phyloP scores from a whole-genome alignment of 1,139 yeast genomes.

The Debaryomyces sp. region DNA sequence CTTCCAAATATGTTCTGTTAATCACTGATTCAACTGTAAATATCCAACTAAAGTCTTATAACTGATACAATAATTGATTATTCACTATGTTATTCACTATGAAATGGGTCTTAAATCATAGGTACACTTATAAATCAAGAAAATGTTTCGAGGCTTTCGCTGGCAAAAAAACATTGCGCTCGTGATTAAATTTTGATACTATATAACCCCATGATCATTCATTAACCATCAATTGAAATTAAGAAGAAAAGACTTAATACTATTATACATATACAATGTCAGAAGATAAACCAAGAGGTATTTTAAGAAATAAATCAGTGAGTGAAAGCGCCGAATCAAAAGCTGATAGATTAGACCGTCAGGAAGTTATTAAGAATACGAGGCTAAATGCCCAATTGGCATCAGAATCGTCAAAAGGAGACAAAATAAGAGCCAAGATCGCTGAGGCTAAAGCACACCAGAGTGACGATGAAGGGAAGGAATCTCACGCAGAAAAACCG shows the following conservation, averaged over 20 bases:
- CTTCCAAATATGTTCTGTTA: background rate
- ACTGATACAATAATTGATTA: background rate
- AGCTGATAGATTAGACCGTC: conserved; percentile 38
- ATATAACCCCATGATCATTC: conserved; percentile 3
- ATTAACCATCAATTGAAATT: background rate
- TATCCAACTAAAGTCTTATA: background rate
- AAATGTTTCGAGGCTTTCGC: conserved; percentile 5
- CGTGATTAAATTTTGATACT: background rate
- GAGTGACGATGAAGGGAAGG: conserved; percentile 12
- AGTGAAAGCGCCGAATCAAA: conserved; percentile 11
- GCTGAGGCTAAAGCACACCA: conserved; percentile 28
- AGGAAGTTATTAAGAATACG: conserved; percentile 49
- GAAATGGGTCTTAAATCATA: background rate
- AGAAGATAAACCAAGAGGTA: conserved; percentile 41
- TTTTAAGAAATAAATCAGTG: conserved; percentile 40
- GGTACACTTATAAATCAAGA: background rate
- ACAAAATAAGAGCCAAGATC: conserved; percentile 41
- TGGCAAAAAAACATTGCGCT: conserved; percentile 4
- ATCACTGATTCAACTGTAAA: background rate
- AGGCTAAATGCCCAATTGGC: conserved; percentile 41
- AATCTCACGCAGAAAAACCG: conserved; percentile 9
- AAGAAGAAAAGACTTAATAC: background rate
- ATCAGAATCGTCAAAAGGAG: conserved; percentile 37
- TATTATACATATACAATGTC: conserved; percentile 16
- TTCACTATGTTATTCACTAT: background rate